phyloP scores from a whole-genome alignment of 805 yeast species.

The Dipodascus albidus region DNA sequence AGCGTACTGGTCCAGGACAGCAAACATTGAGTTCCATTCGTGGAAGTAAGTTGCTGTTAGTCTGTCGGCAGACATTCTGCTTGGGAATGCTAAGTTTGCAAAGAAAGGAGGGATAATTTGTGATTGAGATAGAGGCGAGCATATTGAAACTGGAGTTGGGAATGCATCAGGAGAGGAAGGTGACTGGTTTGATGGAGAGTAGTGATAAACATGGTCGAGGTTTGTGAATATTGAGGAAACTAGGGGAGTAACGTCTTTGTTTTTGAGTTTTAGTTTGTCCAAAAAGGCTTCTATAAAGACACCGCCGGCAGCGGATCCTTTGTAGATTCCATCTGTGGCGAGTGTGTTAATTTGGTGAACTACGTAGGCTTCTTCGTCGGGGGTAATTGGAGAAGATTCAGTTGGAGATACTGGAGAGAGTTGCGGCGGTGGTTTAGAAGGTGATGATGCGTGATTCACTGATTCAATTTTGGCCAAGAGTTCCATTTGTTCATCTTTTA shows the following conservation, averaged over 20 bases:
- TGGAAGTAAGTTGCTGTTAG: conserved; percentile 58
- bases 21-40: conserved; percentile 65
- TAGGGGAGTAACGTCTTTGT: conserved; percentile 14
- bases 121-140: conserved; percentile 3
- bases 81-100: conserved; percentile 27
- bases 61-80: conserved; percentile 54
- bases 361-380: conserved; percentile 15
- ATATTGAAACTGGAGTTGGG: conserved; percentile 4
- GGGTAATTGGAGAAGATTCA: not conserved
- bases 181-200: not conserved
- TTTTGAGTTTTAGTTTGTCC: conserved; percentile 19
- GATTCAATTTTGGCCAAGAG: conserved; percentile 23
- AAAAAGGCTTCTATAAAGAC: conserved; percentile 19
- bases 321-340: conserved; percentile 22
- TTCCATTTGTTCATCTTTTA: conserved; percentile 53
- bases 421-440: not conserved
- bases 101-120: conserved; percentile 1
- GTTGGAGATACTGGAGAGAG: not conserved
- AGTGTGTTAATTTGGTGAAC: conserved; percentile 19
- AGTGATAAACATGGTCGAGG: conserved; percentile 4
- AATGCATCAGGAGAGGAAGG: conserved; percentile 4
- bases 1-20: conserved; percentile 57
- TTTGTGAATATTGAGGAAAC: conserved; percentile 6
- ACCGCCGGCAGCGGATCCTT: conserved; percentile 26
- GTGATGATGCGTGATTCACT: conserved; percentile 4